Conservation (phyloP, 1,139 yeast genomes). For the Casaregolazyma lundiana region DNA sequence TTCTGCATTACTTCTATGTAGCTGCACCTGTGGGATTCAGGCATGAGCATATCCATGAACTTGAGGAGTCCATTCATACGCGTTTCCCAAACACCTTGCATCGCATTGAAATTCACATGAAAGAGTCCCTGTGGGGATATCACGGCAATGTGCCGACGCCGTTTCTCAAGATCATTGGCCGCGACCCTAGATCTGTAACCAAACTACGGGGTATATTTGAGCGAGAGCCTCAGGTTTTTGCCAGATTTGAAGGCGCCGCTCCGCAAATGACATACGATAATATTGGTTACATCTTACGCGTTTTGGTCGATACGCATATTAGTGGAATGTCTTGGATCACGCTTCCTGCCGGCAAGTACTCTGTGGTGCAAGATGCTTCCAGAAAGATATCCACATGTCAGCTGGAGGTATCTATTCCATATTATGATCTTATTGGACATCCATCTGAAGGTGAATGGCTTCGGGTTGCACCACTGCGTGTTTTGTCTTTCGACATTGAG, state of each 20-base stretch:
- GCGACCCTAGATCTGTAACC: slow-evolving; percentile 61
- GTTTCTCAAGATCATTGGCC: slow-evolving; percentile 67
- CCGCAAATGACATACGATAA: slow-evolving; percentile 74
- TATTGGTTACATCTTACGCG: slow-evolving; percentile 73
- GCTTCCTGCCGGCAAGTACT: slow-evolving; percentile 69
- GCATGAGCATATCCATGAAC: slow-evolving; percentile 46
- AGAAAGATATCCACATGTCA: slow-evolving; percentile 70
- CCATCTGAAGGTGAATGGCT: slow-evolving; percentile 93
- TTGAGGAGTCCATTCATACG: slow-evolving; percentile 38
- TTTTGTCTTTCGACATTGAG: slow-evolving; percentile 93
- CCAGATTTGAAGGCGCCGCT: slow-evolving; percentile 33
- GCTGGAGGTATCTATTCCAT: slow-evolving; percentile 69
- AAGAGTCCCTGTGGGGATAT: slow-evolving; percentile 93
- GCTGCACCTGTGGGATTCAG: slow-evolving; percentile 83
- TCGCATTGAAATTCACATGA: slow-evolving; percentile 57
- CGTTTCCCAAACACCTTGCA: slow-evolving; percentile 28
- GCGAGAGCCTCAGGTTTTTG: slow-evolving; percentile 51
- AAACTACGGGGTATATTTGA: slow-evolving; percentile 76
- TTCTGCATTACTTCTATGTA: slow-evolving; percentile 83
- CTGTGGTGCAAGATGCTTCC: slow-evolving; percentile 36
- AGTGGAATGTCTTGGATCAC: slow-evolving; percentile 99
- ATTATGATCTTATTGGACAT: slow-evolving; percentile 67
- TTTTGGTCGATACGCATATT: slow-evolving; percentile 83
- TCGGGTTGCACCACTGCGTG: slow-evolving; percentile 88
- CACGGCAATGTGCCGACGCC: slow-evolving; percentile 74